Conservation (phyloP, 228 moss, liverwort and hornwort genomes). For the Sphagnum fallax region DNA sequence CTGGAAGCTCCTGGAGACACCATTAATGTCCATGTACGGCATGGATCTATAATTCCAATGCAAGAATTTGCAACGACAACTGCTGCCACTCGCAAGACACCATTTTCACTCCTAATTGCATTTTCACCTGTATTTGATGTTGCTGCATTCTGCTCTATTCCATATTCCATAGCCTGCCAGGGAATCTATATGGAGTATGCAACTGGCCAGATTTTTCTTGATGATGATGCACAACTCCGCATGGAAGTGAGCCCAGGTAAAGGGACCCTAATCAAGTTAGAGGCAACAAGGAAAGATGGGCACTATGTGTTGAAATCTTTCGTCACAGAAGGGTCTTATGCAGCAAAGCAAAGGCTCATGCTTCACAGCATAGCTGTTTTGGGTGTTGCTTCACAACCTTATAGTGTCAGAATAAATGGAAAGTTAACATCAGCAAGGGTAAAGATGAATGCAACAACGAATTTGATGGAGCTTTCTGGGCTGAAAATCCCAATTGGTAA, state of each 20-base stretch:
- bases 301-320: conserved; percentile 24
- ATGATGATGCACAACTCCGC: conserved; percentile 17
- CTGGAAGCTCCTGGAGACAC: conserved; percentile 47
- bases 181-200: conserved; percentile 18
- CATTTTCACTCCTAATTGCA: conserved; percentile 47
- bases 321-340: conserved; percentile 45
- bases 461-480: conserved; percentile 19
- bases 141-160: conserved; percentile 16
- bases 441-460: conserved; percentile 6
- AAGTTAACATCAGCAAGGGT: conserved; percentile 7
- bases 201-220: conserved; percentile 23
- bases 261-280: conserved; percentile 36
- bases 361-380: conserved; percentile 44
- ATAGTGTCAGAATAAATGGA: conserved; percentile 26
- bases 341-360: conserved; percentile 29
- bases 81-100: conserved; percentile 23
- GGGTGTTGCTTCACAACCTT: conserved; percentile 22
- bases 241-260: conserved; percentile 53
- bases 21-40: conserved; percentile 65
- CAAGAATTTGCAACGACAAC: conserved; percentile 70
- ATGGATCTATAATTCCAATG: conserved; percentile 65
- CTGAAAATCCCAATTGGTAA: conserved; percentile 39
- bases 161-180: conserved; percentile 26
- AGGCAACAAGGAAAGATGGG: conserved; percentile 20
- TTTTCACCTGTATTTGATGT: conserved; percentile 26